Conservation (phyloP, 2,329 filamentous ascomycete species). For the Talaromyces sp. region DNA sequence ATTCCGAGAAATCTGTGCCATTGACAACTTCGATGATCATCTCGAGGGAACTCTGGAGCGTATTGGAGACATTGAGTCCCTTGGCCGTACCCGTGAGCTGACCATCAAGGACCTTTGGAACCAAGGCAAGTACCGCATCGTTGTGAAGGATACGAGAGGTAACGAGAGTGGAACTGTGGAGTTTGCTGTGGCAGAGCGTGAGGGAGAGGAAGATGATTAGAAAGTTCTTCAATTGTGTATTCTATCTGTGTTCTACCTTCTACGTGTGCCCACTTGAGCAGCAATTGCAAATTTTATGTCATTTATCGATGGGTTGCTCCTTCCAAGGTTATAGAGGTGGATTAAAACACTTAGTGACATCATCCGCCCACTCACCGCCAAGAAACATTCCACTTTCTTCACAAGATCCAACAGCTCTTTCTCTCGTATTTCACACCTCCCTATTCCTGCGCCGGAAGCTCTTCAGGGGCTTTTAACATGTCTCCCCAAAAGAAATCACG, state of each 20-base stretch:
- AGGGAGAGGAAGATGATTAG: constrained; percentile 38
- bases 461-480: not conserved
- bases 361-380: constrained; percentile 31
- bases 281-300: not conserved
- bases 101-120: constrained; percentile 93
- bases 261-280: no score
- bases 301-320: not conserved
- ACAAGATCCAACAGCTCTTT: not conserved
- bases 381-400: constrained; percentile 7
- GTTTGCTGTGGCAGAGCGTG: constrained; percentile 47
- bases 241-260: constrained; percentile 1
- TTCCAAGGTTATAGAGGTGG: not conserved
- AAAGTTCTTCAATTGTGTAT: not conserved
- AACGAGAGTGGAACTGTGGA: constrained; percentile 51
- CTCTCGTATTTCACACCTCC: not conserved
- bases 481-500: constrained; percentile 24
- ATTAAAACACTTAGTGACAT: constrained; percentile 32
- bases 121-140: constrained; percentile 75
- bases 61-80: constrained; percentile 88
- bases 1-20: constrained; percentile 78
- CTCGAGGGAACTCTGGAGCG: constrained; percentile 80
- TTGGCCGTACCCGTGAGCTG: constrained; percentile 90
- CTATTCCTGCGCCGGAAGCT: constrained; percentile 1
- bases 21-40: constrained; percentile 78
- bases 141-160: constrained; percentile 51